Evolutionary conservation across 164 flowering plant genomes (phyloP).

Genomic region (Umbellularia californica): DNA sequence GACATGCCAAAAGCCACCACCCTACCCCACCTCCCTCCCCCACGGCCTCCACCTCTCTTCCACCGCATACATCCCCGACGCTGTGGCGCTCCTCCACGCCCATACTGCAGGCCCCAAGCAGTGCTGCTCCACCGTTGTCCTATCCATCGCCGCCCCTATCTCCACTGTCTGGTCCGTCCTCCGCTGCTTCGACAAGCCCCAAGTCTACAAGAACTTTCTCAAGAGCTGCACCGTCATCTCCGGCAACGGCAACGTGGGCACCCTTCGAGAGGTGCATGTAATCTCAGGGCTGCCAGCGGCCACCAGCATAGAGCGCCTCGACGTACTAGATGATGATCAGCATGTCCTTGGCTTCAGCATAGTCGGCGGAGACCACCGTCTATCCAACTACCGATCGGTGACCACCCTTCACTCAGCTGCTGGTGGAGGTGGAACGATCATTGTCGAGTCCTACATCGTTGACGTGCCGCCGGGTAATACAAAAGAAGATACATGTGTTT

Average conservation of each 20-base stretch:
- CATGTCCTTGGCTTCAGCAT: slow-evolving; percentile 73
- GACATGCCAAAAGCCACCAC: slow-evolving; percentile 12
- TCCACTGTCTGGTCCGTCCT: slow-evolving; percentile 77
- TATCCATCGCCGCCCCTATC: slow-evolving; percentile 58
- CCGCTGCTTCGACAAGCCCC: slow-evolving; percentile 81
- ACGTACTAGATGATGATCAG: slow-evolving; percentile 73
- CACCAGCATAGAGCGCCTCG: slow-evolving; percentile 62
- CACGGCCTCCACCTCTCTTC: slow-evolving; percentile 1
- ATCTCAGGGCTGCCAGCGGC: slow-evolving; percentile 78
- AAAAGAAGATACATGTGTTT: slow-evolving; percentile 62
- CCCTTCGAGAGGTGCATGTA: slow-evolving; percentile 57
- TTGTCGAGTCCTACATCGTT: slow-evolving; percentile 75
- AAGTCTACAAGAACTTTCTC: slow-evolving; percentile 69
- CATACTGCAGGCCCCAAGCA: slow-evolving; percentile 54
- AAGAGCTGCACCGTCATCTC: slow-evolving; percentile 60
- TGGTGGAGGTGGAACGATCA: slow-evolving; percentile 51
- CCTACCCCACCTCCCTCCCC: not conserved
- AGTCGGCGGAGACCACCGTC: slow-evolving; percentile 76
- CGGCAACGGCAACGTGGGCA: slow-evolving; percentile 56
- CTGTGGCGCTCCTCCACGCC: slow-evolving; percentile 40
- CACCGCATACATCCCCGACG: slow-evolving; percentile 27
- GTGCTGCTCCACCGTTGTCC: slow-evolving; percentile 68
- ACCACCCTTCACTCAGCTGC: slow-evolving; percentile 50
- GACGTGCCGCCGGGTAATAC: slow-evolving; percentile 69
- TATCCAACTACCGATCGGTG: slow-evolving; percentile 61